Evolutionary conservation across 306 rosid species (phyloP).

Genomic region (Quillaja saponaria): DNA sequence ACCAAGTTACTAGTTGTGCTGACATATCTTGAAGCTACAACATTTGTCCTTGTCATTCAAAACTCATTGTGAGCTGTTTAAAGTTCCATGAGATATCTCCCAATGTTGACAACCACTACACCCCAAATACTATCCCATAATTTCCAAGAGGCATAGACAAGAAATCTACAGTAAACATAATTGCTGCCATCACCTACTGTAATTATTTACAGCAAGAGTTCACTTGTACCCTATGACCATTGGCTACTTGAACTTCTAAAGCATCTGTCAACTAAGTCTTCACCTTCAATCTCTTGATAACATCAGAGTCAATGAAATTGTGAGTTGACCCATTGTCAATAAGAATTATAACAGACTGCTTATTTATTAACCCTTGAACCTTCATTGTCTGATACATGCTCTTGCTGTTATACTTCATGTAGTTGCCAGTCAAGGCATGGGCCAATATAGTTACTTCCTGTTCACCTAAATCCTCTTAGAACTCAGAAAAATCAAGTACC

Average conservation of each 20-base stretch:
- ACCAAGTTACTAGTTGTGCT: background rate
- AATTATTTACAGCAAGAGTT: background rate
- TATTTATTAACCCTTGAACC: background rate
- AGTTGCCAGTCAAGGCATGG: background rate
- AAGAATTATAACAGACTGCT: background rate
- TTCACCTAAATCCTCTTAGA: background rate
- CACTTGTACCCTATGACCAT: background rate
- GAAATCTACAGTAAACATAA: background rate
- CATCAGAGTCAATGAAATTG: background rate
- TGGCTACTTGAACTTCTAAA: background rate
- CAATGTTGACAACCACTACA: background rate
- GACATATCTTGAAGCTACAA: background rate
- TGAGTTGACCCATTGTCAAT: background rate
- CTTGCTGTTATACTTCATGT: background rate
- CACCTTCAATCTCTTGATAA: background rate
- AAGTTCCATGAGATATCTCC: background rate
- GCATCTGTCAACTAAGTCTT: background rate
- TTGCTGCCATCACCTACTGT: background rate
- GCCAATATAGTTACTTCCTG: too few relatives aligned
- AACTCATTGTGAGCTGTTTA: background rate
- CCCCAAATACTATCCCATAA: background rate
- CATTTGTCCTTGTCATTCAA: background rate
- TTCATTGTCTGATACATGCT: background rate
- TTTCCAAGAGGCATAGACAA: background rate
- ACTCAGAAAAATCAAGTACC: background rate